phyloP scores from a whole-genome alignment of 2,329 filamentous ascomycete species.

The Chalara sp. region DNA sequence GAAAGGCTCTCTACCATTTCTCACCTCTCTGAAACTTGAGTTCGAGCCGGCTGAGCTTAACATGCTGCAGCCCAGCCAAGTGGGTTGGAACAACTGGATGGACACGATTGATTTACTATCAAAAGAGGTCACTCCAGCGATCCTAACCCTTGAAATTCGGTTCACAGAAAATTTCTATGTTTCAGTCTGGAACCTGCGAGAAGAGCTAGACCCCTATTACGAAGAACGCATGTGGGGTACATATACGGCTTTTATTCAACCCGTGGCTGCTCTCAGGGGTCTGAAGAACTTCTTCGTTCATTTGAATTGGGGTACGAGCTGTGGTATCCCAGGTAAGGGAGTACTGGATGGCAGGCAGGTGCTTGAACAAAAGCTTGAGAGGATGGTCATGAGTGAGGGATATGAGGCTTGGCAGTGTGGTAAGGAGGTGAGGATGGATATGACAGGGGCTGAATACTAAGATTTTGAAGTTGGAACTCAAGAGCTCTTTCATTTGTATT shows the following conservation, averaged over 20 bases:
- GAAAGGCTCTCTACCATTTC: conserved; percentile 1
- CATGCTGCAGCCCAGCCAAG: conserved; percentile 1
- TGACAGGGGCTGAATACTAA: too few relatives aligned
- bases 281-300: conserved; percentile 4
- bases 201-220: neutral
- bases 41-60: conserved; percentile 1
- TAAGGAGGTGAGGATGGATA: conserved; percentile 4
- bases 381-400: conserved; percentile 5
- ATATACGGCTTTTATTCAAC: neutral
- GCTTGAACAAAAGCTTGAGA: conserved; percentile 4
- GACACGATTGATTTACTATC: conserved; percentile 2
- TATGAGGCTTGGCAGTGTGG: conserved; percentile 8
- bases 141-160: conserved; percentile 3
- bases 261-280: neutral
- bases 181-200: neutral
- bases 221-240: neutral
- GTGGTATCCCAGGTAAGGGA: conserved; percentile 1
- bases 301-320: conserved; percentile 1
- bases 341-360: conserved; percentile 4
- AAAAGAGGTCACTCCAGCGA: conserved; percentile 3
- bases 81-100: conserved; percentile 4
- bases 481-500: too few relatives aligned
- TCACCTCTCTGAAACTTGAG: conserved; percentile 6
- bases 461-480: too few relatives aligned
- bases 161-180: conserved; percentile 2